Percentiles rank a stretch among this genome's conserved stretches.
Evolutionary conservation across 2,329 filamentous ascomycete genomes (phyloP).

Genomic region (Pleochaeta shiraiana): DNA sequence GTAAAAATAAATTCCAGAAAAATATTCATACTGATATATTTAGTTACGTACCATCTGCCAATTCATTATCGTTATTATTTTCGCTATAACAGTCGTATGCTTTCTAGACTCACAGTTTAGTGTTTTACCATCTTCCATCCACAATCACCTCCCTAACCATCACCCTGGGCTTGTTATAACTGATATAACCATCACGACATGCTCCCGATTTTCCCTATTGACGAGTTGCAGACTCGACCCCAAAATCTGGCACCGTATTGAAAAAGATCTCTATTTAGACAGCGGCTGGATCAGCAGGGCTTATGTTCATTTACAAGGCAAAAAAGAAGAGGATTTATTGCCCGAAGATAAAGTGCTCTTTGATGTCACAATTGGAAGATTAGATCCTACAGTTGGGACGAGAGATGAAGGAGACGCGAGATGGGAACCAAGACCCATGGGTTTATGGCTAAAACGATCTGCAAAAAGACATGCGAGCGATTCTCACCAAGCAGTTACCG

Average conservation of each 20-base stretch:
- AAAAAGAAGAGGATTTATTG: constrained; percentile 44
- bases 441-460: constrained; percentile 39
- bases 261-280: constrained; percentile 49
- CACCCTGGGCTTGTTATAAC: constrained; percentile 48
- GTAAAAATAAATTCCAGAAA: background rate
- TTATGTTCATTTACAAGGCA: constrained; percentile 45
- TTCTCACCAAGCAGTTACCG: constrained; percentile 31
- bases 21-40: constrained; percentile 5
- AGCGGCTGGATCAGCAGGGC: constrained; percentile 41
- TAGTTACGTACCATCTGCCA: constrained; percentile 24
- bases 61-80: constrained; percentile 17
- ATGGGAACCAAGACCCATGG: constrained; percentile 46
- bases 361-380: constrained; percentile 39
- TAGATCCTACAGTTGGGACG: constrained; percentile 31
- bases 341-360: constrained; percentile 39
- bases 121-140: constrained; percentile 44
- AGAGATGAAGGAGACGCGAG: constrained; percentile 30
- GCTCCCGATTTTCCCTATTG: constrained; percentile 37
- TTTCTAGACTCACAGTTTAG: constrained; percentile 47
- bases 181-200: constrained; percentile 43
- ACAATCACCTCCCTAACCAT: constrained; percentile 44
- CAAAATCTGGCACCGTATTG: constrained; percentile 37
- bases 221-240: constrained; percentile 36
- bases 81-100: constrained; percentile 35
- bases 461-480: constrained; percentile 25